Evolutionary conservation across 139 green algal species (phyloP), one percentile per base, ranked within the genome.

Genomic region (Micractinium sp.): DNA sequence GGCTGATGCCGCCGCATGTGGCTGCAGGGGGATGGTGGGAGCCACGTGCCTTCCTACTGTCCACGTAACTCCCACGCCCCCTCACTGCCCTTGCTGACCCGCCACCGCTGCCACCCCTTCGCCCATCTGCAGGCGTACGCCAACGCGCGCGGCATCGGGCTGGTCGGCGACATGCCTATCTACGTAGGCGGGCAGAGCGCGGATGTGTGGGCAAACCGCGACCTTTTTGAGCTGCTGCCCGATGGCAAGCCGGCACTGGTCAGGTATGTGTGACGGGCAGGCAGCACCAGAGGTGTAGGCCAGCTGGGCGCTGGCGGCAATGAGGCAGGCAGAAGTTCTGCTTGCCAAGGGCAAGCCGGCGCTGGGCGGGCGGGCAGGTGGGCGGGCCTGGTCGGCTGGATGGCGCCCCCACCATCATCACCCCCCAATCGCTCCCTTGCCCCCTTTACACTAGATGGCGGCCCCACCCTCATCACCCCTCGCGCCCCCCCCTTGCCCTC

Each of bases 161-260:
- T 99, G 85, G 92, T 99, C 27, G 98, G 98, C 1, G 98, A 99
- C 93, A 99, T 99, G 95, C 98, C 98, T 89, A 99, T 99, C 94
- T 99, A 99, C 90, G 97, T 99, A 63, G 97, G 96, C 25, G 97
- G 95, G 38, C 95, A 98, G 90, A 93, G 73, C n/a, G 96, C 97
- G 0, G 98, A 99, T 88, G 98, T 99, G 82, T 99, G 98, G 98
- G 96, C 96, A 25, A 96, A 99, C 93, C 94, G 93, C 38, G 47
- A 94, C 56, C 93, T 97, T 61, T 98, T 97, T 90, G 92, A 94
- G 85, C 92, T 98, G 63, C 63, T 41, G 56, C n/a, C 85, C 2
- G 86, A 91, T 35, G 90, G 93, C 33, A 88, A 53, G 29, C 92
- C 94, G 0, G 76, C 56, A 0, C 89, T 93, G 2, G 47, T 56